Evolutionary conservation across 2,329 filamentous ascomycete genomes (phyloP).

Genomic region (Pseudocercospora eumusae): DNA sequence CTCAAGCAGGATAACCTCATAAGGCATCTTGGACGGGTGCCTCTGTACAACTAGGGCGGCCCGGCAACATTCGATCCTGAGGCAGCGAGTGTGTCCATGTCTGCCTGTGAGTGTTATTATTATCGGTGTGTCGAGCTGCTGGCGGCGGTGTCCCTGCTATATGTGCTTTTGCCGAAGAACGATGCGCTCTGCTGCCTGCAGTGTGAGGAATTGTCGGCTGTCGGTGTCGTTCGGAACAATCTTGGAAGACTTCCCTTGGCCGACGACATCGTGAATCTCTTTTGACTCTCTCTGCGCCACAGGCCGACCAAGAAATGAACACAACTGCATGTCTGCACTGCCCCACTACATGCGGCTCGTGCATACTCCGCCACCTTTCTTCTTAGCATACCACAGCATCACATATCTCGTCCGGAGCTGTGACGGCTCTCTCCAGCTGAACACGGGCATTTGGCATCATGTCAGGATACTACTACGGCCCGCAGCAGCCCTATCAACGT

Average conservation of each 20-base stretch:
- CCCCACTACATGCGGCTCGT: constrained; percentile 2
- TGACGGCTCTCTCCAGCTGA: constrained; percentile 7
- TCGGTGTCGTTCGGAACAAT: not conserved
- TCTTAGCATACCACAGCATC: constrained; percentile 6
- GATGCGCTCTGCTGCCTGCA: too few relatives aligned
- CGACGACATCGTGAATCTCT: not conserved
- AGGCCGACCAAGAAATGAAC: not conserved
- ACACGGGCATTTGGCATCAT: constrained; percentile 11
- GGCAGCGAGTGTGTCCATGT: not conserved
- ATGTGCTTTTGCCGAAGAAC: constrained; percentile 1
- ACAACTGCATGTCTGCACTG: constrained; percentile 6
- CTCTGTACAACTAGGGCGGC: constrained; percentile 6
- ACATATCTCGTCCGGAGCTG: not conserved
- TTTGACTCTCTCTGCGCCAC: constrained; percentile 1
- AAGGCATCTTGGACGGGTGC: not conserved
- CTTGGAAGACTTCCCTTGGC: not conserved
- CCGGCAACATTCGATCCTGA: constrained; percentile 4
- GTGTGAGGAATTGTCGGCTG: not conserved
- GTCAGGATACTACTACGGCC: constrained; percentile 24
- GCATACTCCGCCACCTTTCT: not conserved
- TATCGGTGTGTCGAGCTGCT: not conserved
- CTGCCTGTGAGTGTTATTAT: not conserved
- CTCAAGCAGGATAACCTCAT: constrained; percentile 10
- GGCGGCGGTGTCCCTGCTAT: constrained; percentile 10
- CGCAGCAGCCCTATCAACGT: constrained; percentile 10